phyloP scores from a whole-genome alignment of 2,329 filamentous ascomycete species.

The Colletotrichum sp. region DNA sequence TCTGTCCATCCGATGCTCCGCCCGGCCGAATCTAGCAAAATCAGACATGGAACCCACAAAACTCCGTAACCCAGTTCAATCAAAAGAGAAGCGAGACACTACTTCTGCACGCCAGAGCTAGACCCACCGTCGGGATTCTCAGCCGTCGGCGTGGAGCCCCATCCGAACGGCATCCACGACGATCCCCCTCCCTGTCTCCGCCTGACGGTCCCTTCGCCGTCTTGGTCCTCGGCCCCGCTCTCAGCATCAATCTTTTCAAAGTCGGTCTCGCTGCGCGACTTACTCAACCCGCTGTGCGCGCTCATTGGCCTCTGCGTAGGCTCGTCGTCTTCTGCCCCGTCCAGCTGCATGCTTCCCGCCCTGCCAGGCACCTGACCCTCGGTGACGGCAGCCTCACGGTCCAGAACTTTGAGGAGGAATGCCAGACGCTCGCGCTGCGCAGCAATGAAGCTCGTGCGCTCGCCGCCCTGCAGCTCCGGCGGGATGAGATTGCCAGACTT shows the following conservation, averaged over 20 bases:
- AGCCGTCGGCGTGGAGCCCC: conserved; percentile 30
- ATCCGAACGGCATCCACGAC: conserved; percentile 56
- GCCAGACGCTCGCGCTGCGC: conserved; percentile 80
- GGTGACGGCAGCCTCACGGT: conserved; percentile 75
- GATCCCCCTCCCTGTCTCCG: conserved; percentile 35
- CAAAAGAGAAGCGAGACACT: neutral
- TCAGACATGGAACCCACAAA: conserved; percentile 20
- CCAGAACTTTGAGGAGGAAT: conserved; percentile 77
- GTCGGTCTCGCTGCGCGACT: conserved; percentile 85
- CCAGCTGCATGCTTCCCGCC: conserved; percentile 20
- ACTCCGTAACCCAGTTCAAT: conserved; percentile 25
- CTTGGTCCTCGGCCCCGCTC: conserved; percentile 56
- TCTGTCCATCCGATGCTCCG: conserved; percentile 10
- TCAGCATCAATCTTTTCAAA: conserved; percentile 89
- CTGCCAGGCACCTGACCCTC: conserved; percentile 33
- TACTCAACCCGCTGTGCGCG: conserved; percentile 68
- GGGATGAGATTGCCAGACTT: conserved; percentile 64
- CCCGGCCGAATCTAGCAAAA: conserved; percentile 7
- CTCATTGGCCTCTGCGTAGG: conserved; percentile 47
- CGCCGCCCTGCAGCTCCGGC: conserved; percentile 64
- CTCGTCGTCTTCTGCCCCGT: conserved; percentile 14
- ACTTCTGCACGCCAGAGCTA: conserved; percentile 45
- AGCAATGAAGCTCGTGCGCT: conserved; percentile 77
- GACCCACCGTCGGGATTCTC: conserved; percentile 28
- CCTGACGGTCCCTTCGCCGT: conserved; percentile 42